These are phyloP conservation scores for Amanita exitialis DNA, from an alignment of 768 basidiomycete genomes.

Conservation along the genomic window DNA sequence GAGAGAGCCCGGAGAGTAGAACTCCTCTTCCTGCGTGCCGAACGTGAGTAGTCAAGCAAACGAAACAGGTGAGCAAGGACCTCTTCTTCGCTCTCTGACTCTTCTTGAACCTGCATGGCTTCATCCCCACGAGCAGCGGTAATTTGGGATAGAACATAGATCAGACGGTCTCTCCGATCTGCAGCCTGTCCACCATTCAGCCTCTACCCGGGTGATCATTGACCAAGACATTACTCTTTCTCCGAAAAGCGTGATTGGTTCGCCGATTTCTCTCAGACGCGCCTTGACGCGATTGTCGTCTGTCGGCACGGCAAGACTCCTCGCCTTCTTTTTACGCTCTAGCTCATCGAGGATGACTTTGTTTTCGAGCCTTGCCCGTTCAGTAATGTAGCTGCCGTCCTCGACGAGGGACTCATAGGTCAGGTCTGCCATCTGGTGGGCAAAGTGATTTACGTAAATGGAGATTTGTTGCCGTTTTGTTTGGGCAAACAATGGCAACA, in stretches of 20 bases:
- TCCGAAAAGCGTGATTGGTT: constrained; percentile 96
- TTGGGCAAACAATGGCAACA: too few relatives aligned
- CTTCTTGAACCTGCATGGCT: constrained; percentile 63
- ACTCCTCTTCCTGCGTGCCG: constrained; percentile 70
- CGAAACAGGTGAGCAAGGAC: constrained; percentile 22
- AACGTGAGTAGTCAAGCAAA: constrained; percentile 3
- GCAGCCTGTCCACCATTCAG: constrained; percentile 53
- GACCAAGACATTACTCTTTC: constrained; percentile 75
- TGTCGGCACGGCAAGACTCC: constrained; percentile 91
- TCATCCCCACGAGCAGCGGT: constrained; percentile 82
- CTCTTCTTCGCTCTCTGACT: constrained; percentile 71
- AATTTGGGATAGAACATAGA: constrained; percentile 91
- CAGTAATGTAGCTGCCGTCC: constrained; percentile 68
- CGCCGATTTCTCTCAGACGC: constrained; percentile 84
- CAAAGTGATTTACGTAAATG: constrained; percentile 2
- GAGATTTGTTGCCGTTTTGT: background rate
- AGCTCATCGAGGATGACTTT: constrained; percentile 87
- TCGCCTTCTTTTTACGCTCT: constrained; percentile 94
- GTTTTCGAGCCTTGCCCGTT: constrained; percentile 71
- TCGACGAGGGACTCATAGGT: constrained; percentile 69
- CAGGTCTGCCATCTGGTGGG: constrained; percentile 64
- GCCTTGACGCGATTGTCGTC: constrained; percentile 92
- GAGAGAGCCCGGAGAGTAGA: constrained; percentile 86
- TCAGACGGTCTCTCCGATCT: constrained; percentile 91
- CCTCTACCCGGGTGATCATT: constrained; percentile 7